Evolutionary conservation across 1,139 yeast species (phyloP).

Genomic region (Candida labiduridarum): DNA sequence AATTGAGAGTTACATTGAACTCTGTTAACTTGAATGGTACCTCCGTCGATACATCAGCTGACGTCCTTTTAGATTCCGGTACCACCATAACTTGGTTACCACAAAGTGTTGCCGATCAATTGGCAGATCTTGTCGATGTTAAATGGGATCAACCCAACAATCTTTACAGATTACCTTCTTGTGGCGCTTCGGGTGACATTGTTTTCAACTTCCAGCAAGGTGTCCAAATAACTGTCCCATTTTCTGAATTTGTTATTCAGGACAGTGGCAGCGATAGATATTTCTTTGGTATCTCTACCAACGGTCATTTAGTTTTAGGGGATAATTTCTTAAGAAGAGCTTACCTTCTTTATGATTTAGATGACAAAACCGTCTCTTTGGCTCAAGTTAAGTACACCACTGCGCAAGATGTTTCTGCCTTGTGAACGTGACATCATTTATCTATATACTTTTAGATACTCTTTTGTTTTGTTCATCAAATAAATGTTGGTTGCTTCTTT

Average conservation of each 20-base stretch:
- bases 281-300: slow-evolving; percentile 11
- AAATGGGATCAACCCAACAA: slow-evolving; percentile 19
- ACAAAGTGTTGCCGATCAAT: slow-evolving; percentile 15
- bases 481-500: background rate
- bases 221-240: slow-evolving; percentile 33
- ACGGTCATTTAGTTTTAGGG: slow-evolving; percentile 22
- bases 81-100: slow-evolving; percentile 28
- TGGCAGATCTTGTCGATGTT: slow-evolving; percentile 20
- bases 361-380: slow-evolving; percentile 24
- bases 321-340: slow-evolving; percentile 35
- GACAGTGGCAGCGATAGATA: slow-evolving; percentile 8
- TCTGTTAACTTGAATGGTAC: slow-evolving; percentile 5
- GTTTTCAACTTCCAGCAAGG: slow-evolving; percentile 31
- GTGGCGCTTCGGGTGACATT: slow-evolving; percentile 9
- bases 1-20: slow-evolving; percentile 2
- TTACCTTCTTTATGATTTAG: slow-evolving; percentile 31
- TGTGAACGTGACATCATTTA: background rate
- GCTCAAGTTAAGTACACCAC: slow-evolving; percentile 29
- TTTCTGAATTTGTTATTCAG: slow-evolving; percentile 20
- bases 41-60: background rate
- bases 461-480: background rate
- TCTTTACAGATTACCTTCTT: slow-evolving; percentile 8
- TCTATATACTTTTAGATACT: background rate
- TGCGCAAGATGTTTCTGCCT: slow-evolving; percentile 7
- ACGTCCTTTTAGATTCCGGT: slow-evolving; percentile 26